A percentile compares a stretch with the other conserved stretches of the same genome.
Conservation (phyloP, 2,329 filamentous ascomycete genomes). For the Aureobasidium vineae region DNA sequence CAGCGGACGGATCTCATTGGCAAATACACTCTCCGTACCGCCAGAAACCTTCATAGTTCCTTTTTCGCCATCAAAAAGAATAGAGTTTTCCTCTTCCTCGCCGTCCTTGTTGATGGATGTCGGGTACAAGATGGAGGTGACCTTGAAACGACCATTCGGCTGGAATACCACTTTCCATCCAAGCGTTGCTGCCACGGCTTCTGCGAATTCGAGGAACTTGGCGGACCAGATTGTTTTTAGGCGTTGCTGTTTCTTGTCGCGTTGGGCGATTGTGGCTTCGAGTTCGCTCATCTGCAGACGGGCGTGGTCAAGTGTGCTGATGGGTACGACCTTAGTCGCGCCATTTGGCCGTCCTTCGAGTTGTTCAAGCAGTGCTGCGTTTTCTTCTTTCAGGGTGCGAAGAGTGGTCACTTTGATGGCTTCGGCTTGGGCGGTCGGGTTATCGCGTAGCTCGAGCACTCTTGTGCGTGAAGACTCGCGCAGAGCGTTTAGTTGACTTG, state of each 20-base stretch:
- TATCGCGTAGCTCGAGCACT: conserved; percentile 81
- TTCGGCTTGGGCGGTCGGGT: conserved; percentile 84
- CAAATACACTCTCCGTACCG: conserved; percentile 82
- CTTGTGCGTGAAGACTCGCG: conserved; percentile 72
- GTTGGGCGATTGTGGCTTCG: conserved; percentile 53
- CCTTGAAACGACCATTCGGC: conserved; percentile 93
- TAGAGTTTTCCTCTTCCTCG: conserved; percentile 58
- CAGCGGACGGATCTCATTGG: conserved; percentile 75
- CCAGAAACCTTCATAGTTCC: conserved; percentile 98
- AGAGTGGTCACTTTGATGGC: conserved; percentile 81
- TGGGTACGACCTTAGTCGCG: conserved; percentile 66
- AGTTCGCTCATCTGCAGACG: conserved; percentile 70
- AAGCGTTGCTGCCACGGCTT: conserved; percentile 86
- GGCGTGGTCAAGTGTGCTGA: conserved; percentile 70
- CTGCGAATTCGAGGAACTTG: conserved; percentile 92
- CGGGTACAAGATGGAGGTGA: conserved; percentile 81
- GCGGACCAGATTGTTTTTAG: conserved; percentile 90
- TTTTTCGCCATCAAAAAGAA: conserved; percentile 86
- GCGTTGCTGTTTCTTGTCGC: conserved; percentile 77
- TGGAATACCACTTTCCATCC: conserved; percentile 96
- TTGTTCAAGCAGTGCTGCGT: conserved; percentile 74
- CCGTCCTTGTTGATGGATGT: conserved; percentile 33
- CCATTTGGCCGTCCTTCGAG: conserved; percentile 50
- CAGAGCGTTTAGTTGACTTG: conserved; percentile 68
- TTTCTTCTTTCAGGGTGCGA: conserved; percentile 74